Evolutionary conservation across 2,329 filamentous ascomycete species (phyloP).

Genomic region (Saccharata proteae): DNA sequence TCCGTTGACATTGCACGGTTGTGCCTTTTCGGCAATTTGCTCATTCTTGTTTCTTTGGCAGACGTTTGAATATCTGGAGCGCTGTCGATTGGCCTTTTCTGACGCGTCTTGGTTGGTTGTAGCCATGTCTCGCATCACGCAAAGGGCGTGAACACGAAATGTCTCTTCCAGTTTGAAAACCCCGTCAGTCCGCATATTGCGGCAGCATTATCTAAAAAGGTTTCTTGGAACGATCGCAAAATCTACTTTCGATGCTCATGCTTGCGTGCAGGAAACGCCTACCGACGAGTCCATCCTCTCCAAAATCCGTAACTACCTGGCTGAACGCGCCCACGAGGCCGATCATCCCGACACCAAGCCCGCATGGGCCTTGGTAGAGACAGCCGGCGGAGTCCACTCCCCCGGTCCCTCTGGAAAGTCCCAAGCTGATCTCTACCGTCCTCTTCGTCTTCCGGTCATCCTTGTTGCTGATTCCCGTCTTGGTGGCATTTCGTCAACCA

Average conservation of each 20-base stretch:
- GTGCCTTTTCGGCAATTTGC: neutral
- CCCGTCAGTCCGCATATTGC: conserved; percentile 71
- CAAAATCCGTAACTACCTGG: conserved; percentile 28
- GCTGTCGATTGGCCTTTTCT: too few relatives aligned
- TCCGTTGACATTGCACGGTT: conserved; percentile 1
- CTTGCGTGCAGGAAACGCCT: neutral
- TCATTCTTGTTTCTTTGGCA: neutral
- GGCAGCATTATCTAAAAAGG: conserved; percentile 26
- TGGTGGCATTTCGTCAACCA: conserved; percentile 69
- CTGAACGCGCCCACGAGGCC: conserved; percentile 31
- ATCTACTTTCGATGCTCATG: neutral
- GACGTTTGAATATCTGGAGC: too few relatives aligned
- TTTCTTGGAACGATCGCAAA: neutral
- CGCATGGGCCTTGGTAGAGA: conserved; percentile 63
- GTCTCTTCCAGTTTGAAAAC: conserved; percentile 59
- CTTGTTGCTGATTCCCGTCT: conserved; percentile 64
- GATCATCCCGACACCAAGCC: too few relatives aligned
- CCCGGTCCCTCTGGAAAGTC: conserved; percentile 63
- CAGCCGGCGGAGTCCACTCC: conserved; percentile 71
- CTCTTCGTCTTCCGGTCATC: conserved; percentile 59
- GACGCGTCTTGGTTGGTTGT: too few relatives aligned
- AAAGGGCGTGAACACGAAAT: conserved; percentile 41
- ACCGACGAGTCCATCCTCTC: conserved; percentile 25
- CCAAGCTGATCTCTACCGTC: conserved; percentile 66
- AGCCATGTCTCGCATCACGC: too few relatives aligned